Base-by-base conservation (phyloP, 306 rosid genomes). In the Trifolium repens region DNA sequence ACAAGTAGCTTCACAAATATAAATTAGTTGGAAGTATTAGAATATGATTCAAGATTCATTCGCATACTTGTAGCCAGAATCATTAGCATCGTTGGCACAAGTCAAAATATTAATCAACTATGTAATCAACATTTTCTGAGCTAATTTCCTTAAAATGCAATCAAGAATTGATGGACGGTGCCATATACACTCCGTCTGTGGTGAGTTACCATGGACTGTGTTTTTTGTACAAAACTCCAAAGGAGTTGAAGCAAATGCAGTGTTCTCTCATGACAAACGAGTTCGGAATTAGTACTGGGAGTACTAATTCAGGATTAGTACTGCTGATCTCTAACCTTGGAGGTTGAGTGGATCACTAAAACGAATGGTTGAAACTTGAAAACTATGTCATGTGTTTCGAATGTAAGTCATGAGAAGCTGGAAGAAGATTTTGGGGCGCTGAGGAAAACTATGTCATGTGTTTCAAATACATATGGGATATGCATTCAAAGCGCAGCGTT, bases 1-100 rank as follows among this genome's bases (percentile, higher is more conserved):
- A 68, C 19, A 69, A 59, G 5, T 67, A 67, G 24, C 17, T 80
- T 40, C 49, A 22, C 27, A 15, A 57, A 66, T 80, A 59, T 34
- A 32, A 54, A 16, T 54, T 47, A 67, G 42, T 30, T 40, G 22
- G 52, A 9, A 30, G 53, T 32, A 7, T 75, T 27, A 58, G 13
- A 39, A 39, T 52, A 65, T 32, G 7, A 24, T 24, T 43, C 75
- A 43, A 55, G 37, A 77, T 76, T 55, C 75, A 55, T 40, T 6
- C 16, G 26, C 60, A 17, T 17, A 24, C n/a, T 55, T 15, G 22
- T 5, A 15, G 19, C 55, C 13, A 55, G 6, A 55, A 55, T 55
- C 61, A 55, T 9, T 24, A 15, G 8, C 54, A 49, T 49, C 9
- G 7, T 19, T 8, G 14, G 11, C 15, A 9, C 32, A 8, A 55